Base-by-base conservation (phyloP, 2,329 filamentous ascomycete genomes). In the Talaromyces sp. region DNA sequence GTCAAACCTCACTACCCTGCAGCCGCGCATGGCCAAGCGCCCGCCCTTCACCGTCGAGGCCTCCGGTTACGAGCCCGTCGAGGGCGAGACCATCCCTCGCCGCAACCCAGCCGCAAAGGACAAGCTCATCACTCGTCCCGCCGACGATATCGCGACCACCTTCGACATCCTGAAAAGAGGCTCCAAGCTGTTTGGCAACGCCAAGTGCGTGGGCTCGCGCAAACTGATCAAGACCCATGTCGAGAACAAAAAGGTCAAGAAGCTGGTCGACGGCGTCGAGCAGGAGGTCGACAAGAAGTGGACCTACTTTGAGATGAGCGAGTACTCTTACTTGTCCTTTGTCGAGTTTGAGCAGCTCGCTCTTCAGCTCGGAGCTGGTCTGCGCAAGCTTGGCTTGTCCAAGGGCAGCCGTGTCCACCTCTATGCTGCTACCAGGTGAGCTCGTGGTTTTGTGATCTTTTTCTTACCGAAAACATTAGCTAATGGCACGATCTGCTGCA, bases 161-260 rank as follows among this genome's bases (percentile, higher is more conserved):
- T 94, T 86, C 77, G 90, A 95, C 68, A 84, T 96, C 65, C 80
- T 96, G 69, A 83, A 83, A 70, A 83, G 86, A 67, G 87, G 87
- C 67, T 88, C 88, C 50, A 80, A 80, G 58, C 75, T 83, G 62
- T 87, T 85, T 70, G 82, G 83, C 62, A 83, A 86, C 69, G 82
- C 86, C 69, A 81, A 83, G 61, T 87, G 86, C 62, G 80, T 90
- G 63, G 92, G 89, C 66, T 83, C 82, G 69, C 87, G 92, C 64
- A 88, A 84, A 73, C 82, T 96, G 61, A 75, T 96, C 75, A 82
- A 88, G 75, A 85, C 88, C 53, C 91, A 96, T 76, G 85, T 85
- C 68, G 92, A 96, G 81, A 88, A 84, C 67, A 96, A 93, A 81
- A 94, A 91, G 83, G 80, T 96, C 67, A 89, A 92, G 82, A 96